Evolutionary conservation across 768 basidiomycete genomes (phyloP).

Genomic region (Collybiopsis luxurians): DNA sequence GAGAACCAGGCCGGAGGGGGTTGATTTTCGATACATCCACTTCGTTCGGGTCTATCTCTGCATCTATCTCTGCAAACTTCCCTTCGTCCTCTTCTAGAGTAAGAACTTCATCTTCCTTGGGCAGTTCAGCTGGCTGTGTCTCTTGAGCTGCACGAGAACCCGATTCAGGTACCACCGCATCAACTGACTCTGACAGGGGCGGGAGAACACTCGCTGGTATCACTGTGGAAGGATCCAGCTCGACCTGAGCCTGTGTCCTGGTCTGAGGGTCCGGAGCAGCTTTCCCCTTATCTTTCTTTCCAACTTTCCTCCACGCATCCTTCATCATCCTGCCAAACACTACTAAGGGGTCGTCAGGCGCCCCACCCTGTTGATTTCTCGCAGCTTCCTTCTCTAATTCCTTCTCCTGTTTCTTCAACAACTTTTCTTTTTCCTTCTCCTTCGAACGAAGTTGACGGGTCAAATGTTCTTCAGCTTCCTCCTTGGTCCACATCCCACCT

Average conservation of each 20-base stretch:
- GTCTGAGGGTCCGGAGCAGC: not conserved
- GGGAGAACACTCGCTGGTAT: too few relatives aligned
- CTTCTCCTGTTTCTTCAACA: slow-evolving; percentile 11
- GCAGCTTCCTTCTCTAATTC: slow-evolving; percentile 2
- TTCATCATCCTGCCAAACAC: slow-evolving; percentile 51
- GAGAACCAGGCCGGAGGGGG: not conserved
- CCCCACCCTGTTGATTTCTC: slow-evolving; percentile 18
- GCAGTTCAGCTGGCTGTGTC: not conserved
- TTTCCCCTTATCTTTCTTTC: slow-evolving; percentile 32
- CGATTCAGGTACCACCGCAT: too few relatives aligned
- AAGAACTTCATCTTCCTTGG: not conserved
- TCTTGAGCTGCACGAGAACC: not conserved
- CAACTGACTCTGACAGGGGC: too few relatives aligned
- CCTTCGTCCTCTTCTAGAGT: not conserved
- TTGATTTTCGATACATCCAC: not conserved
- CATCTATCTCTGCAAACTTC: not conserved
- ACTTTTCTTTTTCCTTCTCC: slow-evolving; percentile 17
- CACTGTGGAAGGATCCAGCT: not conserved
- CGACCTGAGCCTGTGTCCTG: not conserved
- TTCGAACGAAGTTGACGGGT: slow-evolving; percentile 17
- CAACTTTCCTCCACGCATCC: slow-evolving; percentile 49
- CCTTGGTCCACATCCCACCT: slow-evolving; percentile 33
- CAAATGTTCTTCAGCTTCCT: slow-evolving; percentile 35
- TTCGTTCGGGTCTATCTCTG: not conserved
- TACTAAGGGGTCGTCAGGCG: slow-evolving; percentile 42